These are phyloP conservation scores for Cordyceps cicadae DNA, from an alignment of 2,329 filamentous ascomycete genomes.

Conservation along the genomic window DNA sequence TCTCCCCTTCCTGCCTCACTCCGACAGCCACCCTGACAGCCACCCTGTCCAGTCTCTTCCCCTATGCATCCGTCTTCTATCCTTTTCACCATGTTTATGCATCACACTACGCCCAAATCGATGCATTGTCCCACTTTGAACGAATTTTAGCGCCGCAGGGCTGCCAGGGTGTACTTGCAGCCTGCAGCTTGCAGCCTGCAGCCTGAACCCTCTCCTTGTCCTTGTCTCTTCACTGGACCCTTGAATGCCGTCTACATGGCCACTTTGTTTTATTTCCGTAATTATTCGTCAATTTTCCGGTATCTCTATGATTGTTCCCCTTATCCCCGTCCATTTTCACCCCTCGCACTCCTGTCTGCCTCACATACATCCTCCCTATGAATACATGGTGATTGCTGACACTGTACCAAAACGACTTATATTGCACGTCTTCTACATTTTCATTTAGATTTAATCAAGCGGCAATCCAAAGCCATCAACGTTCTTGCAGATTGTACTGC, in stretches of 20 bases:
- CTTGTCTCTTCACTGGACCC: background rate
- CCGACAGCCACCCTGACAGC: too few species aligned
- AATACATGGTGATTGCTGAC: too few species aligned
- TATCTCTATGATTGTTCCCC: background rate
- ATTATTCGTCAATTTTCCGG: background rate
- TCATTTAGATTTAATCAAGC: too few species aligned
- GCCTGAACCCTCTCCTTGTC: background rate
- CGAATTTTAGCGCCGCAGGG: background rate
- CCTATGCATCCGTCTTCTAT: too few species aligned
- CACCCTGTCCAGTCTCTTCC: background rate
- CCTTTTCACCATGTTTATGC: background rate
- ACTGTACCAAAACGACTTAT: too few species aligned
- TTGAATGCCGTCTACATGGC: background rate
- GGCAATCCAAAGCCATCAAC: too few species aligned
- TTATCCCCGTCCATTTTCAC: background rate
- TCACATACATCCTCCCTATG: too few species aligned
- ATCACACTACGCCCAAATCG: background rate
- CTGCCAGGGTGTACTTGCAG: background rate
- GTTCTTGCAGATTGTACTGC: too few species aligned
- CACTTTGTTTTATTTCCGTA: background rate
- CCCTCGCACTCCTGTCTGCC: too few species aligned
- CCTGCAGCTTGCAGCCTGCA: too few species aligned
- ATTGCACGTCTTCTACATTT: too few species aligned
- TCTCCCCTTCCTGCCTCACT: background rate
- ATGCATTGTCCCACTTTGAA: background rate